phyloP scores from a whole-genome alignment of 2,329 filamentous ascomycete genomes.

The Fusarium drepaniforme region DNA sequence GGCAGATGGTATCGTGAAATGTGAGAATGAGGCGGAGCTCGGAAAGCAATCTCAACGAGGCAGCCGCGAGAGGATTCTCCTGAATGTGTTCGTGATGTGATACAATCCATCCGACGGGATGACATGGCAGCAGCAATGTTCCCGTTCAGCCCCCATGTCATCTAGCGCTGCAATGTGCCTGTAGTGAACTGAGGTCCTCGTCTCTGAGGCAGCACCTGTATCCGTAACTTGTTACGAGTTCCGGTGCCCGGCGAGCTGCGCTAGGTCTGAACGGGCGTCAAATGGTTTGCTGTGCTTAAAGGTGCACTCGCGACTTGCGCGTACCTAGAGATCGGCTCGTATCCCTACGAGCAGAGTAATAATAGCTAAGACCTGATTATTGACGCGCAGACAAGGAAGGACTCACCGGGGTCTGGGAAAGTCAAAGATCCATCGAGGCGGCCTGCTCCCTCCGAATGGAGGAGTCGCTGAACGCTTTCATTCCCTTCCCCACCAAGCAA shows the following conservation, averaged over 20 bases:
- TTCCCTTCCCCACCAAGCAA: constrained; percentile 7
- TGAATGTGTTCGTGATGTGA: not conserved
- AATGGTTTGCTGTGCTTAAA: constrained; percentile 14
- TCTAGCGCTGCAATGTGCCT: not conserved
- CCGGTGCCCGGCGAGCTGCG: constrained; percentile 9
- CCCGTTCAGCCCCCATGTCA: not conserved
- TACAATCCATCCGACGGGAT: not conserved
- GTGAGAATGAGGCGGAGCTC: constrained; percentile 9
- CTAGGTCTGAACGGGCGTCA: constrained; percentile 2
- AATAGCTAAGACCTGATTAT: constrained; percentile 8
- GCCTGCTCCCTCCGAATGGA: constrained; percentile 2
- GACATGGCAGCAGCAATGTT: not conserved
- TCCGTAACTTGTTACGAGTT: constrained; percentile 4
- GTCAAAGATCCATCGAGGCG: constrained; percentile 25
- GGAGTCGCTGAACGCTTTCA: constrained; percentile 10
- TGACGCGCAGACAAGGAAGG: constrained; percentile 6
- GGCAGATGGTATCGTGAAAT: constrained; percentile 12
- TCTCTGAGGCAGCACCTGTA: constrained; percentile 1
- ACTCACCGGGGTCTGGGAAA: constrained; percentile 17
- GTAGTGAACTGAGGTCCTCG: not conserved
- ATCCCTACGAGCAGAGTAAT: constrained; percentile 20
- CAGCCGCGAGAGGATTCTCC: not conserved
- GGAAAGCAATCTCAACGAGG: not conserved
- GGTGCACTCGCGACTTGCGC: constrained; percentile 9
- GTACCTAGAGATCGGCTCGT: constrained; percentile 27